phyloP scores from a whole-genome alignment of 192 early-diverging fungal genomes.

The Rhizophagus prolifer region DNA sequence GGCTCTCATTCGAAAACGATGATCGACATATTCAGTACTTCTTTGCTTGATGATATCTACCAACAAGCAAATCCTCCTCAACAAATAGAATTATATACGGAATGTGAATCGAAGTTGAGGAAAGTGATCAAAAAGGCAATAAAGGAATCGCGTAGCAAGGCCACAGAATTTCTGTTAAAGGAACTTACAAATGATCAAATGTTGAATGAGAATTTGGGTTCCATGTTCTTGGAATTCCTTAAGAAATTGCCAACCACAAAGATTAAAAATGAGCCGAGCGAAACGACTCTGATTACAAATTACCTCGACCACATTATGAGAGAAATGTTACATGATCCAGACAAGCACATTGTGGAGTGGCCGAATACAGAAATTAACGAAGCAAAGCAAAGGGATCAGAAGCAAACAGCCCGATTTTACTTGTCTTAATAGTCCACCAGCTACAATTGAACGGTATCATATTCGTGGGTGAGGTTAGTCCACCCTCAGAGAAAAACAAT shows the following conservation, averaged over 20 bases:
- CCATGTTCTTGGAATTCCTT: neutral
- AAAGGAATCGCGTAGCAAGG: too few species aligned
- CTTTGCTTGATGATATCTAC: neutral
- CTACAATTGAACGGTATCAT: neutral
- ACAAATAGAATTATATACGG: too few species aligned
- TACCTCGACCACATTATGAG: too few species aligned
- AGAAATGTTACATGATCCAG: too few species aligned
- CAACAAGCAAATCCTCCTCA: too few species aligned
- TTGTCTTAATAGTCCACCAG: neutral
- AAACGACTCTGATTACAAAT: neutral
- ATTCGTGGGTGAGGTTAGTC: constrained; percentile 15
- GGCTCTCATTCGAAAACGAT: neutral
- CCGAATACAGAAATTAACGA: too few species aligned
- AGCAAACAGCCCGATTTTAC: constrained; percentile 18
- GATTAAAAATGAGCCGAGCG: neutral
- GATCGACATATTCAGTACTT: too few species aligned
- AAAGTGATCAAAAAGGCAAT: neutral
- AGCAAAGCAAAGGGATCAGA: too few species aligned
- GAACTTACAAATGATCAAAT: neutral
- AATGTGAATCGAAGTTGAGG: neutral
- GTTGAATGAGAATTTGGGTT: neutral
- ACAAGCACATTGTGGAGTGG: too few species aligned
- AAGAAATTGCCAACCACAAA: too few species aligned
- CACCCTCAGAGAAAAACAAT: neutral
- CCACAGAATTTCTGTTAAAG: too few species aligned